Evolutionary conservation across 768 basidiomycete genomes (phyloP).

Genomic region (Kwoniella sp.): DNA sequence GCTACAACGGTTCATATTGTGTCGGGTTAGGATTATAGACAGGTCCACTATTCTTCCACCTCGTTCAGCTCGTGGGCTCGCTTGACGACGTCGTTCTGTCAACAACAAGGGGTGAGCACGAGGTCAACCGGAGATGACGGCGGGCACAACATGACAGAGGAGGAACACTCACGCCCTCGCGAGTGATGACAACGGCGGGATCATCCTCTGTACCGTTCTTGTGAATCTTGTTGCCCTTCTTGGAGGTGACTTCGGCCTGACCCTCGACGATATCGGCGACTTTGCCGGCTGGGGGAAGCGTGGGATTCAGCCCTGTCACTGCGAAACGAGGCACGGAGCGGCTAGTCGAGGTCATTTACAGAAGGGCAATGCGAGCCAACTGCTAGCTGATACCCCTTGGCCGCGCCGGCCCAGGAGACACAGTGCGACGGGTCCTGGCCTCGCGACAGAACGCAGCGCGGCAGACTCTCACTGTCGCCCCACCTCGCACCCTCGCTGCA

Average conservation of each 20-base stretch:
- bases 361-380: no score
- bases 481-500: background rate
- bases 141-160: background rate
- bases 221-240: slow-evolving; percentile 55
- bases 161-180: slow-evolving; percentile 52
- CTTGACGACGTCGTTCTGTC: slow-evolving; percentile 58
- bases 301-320: no score
- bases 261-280: slow-evolving; percentile 54
- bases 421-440: no score
- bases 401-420: no score
- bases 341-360: no score
- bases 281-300: slow-evolving; percentile 47
- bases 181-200: slow-evolving; percentile 56
- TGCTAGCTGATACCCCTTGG: no score
- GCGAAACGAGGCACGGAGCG: no score
- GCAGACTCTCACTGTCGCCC: no score
- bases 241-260: slow-evolving; percentile 54
- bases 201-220: slow-evolving; percentile 55
- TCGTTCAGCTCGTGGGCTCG: slow-evolving; percentile 56
- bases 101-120: background rate
- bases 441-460: no score
- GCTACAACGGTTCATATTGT: no score
- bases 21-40: no score
- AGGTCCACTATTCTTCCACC: slow-evolving; percentile 49
- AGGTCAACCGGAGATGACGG: background rate